Base-by-base conservation (phyloP, 169 alveolate genomes). In the Cyclospora cayetanensis region DNA sequence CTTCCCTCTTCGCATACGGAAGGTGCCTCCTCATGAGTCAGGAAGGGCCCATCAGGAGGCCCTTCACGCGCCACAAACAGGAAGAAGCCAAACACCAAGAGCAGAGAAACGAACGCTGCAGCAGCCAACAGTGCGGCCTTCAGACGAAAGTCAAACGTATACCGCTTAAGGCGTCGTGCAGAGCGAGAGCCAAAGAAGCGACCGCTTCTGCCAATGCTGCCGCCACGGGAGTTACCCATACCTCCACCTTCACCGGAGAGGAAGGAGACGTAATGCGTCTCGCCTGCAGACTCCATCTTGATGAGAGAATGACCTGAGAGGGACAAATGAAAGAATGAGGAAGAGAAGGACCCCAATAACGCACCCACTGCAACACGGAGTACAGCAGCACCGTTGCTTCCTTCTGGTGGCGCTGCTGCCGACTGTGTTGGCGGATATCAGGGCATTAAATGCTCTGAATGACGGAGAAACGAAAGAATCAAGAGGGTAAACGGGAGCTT, bases 251-350 rank as follows among this genome's bases (percentile, higher is more conserved):
- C 91, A 22, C 82, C 82, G 50, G 43, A n/a, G 34, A 84, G 82
- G 43, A 84, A 84, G n/a, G 91, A 84, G 27, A 84, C 91, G 43
- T 84, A 84, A 46, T 84, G 91, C 41, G 91, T 63, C 50, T 84
- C 91, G 4, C 68, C 66, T 27, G 42, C 5, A 41, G n/a, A 7
- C 50, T 31, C 52, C 53, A 43, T 77, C 39, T 4, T 18, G 31
- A 1, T 1, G 74, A 4, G 37, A n/a, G n/a, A n/a, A n/a, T n/a
- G n/a, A n/a, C n/a, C n/a, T n/a, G n/a, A n/a, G n/a, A n/a, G n/a
- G n/a, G n/a, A n/a, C n/a, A n/a, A n/a, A n/a, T n/a, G n/a, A n/a
- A n/a, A n/a, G n/a, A n/a, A n/a, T n/a, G n/a, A n/a, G n/a, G n/a
- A n/a, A n/a, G n/a, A n/a, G n/a, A n/a, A n/a, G n/a, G n/a, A n/a